Percentiles rank a stretch among this genome's conserved stretches.
These are phyloP conservation scores for Ampelocalamus luodianensis DNA, from an alignment of 176 grass and related monocot genomes.

Conservation along the genomic window DNA sequence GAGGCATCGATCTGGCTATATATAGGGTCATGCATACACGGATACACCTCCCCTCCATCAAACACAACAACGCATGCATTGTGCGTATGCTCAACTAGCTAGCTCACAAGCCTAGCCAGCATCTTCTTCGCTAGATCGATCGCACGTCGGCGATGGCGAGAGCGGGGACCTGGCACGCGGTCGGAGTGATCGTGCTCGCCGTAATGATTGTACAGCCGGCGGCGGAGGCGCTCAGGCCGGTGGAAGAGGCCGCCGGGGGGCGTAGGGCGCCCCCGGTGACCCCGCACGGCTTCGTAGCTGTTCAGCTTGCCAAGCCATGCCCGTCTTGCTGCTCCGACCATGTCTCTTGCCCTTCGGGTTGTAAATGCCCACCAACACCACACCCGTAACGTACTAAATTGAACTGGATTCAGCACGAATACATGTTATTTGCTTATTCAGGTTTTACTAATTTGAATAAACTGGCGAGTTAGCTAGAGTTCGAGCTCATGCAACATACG, in stretches of 20 bases:
- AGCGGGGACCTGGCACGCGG: neutral
- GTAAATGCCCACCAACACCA: neutral
- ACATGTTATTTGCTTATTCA: neutral
- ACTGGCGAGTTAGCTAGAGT: too few species aligned
- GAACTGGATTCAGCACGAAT: too few species aligned
- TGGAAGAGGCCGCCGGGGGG: neutral
- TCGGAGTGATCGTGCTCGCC: neutral
- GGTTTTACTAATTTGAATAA: neutral
- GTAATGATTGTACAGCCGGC: neutral
- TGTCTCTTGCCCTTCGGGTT: fast-evolving
- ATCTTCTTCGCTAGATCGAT: neutral
- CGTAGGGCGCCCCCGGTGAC: neutral
- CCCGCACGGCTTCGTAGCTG: neutral
- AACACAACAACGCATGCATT: too few species aligned
- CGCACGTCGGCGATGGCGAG: neutral
- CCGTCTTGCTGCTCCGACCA: neutral
- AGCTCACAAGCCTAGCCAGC: neutral
- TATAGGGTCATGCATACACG: too few species aligned
- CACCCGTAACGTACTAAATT: too few species aligned
- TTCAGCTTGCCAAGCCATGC: neutral
- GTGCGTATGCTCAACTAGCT: too few species aligned
- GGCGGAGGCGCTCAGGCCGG: neutral
- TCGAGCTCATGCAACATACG: too few species aligned
- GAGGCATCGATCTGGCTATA: too few species aligned
- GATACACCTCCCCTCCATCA: too few species aligned